These are phyloP conservation scores for Stylonectria norvegica DNA, from an alignment of 2,329 filamentous ascomycete genomes.

Conservation along the genomic window DNA sequence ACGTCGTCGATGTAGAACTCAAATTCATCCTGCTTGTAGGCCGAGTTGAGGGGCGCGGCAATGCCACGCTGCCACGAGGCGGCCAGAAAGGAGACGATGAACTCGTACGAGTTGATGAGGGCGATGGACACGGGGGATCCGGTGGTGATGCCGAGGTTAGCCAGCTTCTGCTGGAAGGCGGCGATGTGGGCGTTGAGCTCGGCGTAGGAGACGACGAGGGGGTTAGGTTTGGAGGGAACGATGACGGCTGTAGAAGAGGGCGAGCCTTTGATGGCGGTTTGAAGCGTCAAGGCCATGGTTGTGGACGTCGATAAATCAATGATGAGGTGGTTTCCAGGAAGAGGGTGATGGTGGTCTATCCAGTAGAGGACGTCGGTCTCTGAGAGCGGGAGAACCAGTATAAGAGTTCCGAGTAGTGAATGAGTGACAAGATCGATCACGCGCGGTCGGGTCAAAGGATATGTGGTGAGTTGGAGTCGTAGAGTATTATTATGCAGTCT, in stretches of 20 bases:
- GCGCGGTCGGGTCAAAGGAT: too few relatives aligned
- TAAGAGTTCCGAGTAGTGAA: too few relatives aligned
- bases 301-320: constrained; percentile 2
- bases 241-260: constrained; percentile 60
- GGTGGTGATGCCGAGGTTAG: constrained; percentile 66
- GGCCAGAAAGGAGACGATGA: constrained; percentile 84
- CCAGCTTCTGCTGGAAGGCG: constrained; percentile 74
- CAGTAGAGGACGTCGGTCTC: too few relatives aligned
- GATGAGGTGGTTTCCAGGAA: constrained; percentile 1
- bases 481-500: too few relatives aligned
- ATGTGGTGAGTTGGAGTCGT: too few relatives aligned
- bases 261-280: constrained; percentile 47
- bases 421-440: too few relatives aligned
- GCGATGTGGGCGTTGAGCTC: constrained; percentile 63
- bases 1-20: constrained; percentile 91
- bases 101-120: constrained; percentile 80
- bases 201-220: constrained; percentile 67
- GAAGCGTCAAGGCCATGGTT: constrained; percentile 44
- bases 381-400: too few relatives aligned
- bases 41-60: constrained; percentile 81
- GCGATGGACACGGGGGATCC: constrained; percentile 77
- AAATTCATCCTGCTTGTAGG: constrained; percentile 86
- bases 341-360: constrained; percentile 3
- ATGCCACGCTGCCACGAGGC: constrained; percentile 79
- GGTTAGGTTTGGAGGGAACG: constrained; percentile 60